Base-by-base conservation (phyloP, 306 rosid genomes). In the Quercus wislizeni region DNA sequence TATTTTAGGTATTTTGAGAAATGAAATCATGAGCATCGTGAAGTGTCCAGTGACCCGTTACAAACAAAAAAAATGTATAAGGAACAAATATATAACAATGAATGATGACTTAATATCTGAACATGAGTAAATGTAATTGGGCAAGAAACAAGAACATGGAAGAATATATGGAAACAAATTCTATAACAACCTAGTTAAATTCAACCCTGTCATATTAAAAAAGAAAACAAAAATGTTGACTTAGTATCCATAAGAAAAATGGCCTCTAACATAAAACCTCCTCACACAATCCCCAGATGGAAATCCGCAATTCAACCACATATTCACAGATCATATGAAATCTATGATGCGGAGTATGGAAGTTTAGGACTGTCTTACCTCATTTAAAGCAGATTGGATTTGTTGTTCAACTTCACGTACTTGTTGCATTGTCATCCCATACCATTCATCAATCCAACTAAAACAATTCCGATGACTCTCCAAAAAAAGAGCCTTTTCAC, bases 391-490 rank as follows among this genome's bases (percentile, higher is more conserved):
- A 35, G 79, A 82, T 20, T 72, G 41, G 46, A 67, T 79, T 51
- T 14, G 56, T 57, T 38, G 86, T 75, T 86, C 86, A 69, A 77
- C 58, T 74, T 86, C 77, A 43, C 68, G 86, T 72, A 86, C 64
- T 27, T 82, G 84, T 52, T 79, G 67, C 27, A 79, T 51, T 20
- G 89, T 82, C 89, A 86, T 73, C 43, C 89, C 89, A 13, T 68
- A 83, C 89, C 89, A 86, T 71, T 82, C 82, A 71, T 86, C 89
- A 4, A 86, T 82, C 89, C 89, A 86, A 58, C 82, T 63, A 67
- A 79, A 82, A 69, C 89, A 86, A 61, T 81, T 86, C 23, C 77
- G 76, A 71, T 86, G 86, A 27, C 89, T 86, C 76, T 86, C 86
- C 70, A 76, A 70, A 70, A 82, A 86, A 67, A 86, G 86, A 19